phyloP scores from a whole-genome alignment of 163 green algal genomes.

The Chlamydomonas reinhardtii region DNA sequence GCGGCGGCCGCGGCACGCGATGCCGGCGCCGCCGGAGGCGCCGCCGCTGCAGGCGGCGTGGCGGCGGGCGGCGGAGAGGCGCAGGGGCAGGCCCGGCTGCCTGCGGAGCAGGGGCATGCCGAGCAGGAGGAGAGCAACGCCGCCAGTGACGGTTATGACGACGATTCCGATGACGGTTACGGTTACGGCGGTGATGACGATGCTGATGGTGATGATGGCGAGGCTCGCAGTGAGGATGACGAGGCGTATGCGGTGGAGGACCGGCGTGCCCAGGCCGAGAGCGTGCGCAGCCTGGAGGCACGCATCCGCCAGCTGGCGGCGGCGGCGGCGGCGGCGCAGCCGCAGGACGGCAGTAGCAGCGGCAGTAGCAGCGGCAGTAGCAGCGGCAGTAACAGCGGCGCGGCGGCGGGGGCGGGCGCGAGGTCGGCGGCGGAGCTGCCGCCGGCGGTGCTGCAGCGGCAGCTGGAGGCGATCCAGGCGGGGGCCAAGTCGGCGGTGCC shows the following conservation, averaged over 20 bases:
- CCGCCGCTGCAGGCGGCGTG: too few species aligned
- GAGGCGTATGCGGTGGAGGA: conserved; percentile 7
- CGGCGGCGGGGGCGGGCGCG: too few species aligned
- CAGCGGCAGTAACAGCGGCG: conserved; percentile 2
- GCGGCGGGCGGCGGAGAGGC: neutral
- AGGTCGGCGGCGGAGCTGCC: neutral
- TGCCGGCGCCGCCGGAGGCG: too few species aligned
- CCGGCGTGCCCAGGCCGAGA: too few species aligned
- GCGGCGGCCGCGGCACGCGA: neutral
- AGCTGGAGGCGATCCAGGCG: neutral
- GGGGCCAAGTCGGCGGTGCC: neutral
- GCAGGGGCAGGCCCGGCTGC: neutral
- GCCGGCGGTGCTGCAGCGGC: neutral
- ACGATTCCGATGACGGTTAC: neutral
- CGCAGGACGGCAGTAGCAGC: neutral
- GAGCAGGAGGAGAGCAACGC: neutral
- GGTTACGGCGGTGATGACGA: neutral
- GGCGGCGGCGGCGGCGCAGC: neutral
- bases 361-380: neutral
- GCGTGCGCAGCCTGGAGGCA: too few species aligned
- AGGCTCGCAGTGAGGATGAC: neutral
- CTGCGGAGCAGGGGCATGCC: too few species aligned
- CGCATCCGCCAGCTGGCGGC: neutral
- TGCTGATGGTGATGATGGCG: neutral
- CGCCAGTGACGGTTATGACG: too few species aligned